A percentile compares a stretch with the other conserved stretches of the same genome.
phyloP scores from a whole-genome alignment of 2,329 filamentous ascomycete species.

The Cryphonectria nitschkei region DNA sequence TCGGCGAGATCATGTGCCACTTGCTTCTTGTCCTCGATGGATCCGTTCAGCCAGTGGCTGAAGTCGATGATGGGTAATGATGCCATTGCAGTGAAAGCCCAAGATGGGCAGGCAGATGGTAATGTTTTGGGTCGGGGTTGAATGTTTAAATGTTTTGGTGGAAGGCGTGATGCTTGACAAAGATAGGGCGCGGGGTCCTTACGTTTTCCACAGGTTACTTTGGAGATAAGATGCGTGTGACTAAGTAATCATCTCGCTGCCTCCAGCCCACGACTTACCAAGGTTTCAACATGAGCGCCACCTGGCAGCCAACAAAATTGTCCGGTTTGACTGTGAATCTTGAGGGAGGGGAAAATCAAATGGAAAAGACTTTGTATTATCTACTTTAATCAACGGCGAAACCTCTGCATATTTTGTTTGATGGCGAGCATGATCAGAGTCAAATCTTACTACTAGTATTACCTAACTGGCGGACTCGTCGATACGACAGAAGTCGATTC shows the following conservation, averaged over 20 bases:
- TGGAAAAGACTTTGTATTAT: too few relatives aligned
- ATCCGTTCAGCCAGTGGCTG: conserved; percentile 23
- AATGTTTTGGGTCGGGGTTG: neutral
- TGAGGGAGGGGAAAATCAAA: too few relatives aligned
- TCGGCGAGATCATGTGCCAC: conserved; percentile 28
- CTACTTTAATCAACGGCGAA: too few relatives aligned
- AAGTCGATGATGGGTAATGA: conserved; percentile 28
- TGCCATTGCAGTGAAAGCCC: neutral
- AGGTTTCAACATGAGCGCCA: neutral
- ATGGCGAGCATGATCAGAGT: too few relatives aligned
- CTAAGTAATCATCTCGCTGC: neutral
- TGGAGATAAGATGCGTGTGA: conserved; percentile 16
- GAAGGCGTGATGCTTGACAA: conserved; percentile 8
- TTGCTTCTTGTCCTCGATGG: conserved; percentile 15
- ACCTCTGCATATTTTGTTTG: too few relatives aligned
- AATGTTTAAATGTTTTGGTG: neutral
- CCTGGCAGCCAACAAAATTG: neutral
- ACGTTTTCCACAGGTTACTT: conserved; percentile 13
- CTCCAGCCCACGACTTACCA: neutral
- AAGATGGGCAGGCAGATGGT: neutral
- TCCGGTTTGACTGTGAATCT: too few relatives aligned
- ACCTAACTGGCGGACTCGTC: too few relatives aligned
- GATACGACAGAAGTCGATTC: too few relatives aligned
- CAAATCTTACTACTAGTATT: too few relatives aligned
- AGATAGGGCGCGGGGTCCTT: conserved; percentile 11